A percentile compares a stretch with the other conserved stretches of the same genome.
Conservation (phyloP, 1,139 yeast species). For the Debaryomycetaceae sp. region DNA sequence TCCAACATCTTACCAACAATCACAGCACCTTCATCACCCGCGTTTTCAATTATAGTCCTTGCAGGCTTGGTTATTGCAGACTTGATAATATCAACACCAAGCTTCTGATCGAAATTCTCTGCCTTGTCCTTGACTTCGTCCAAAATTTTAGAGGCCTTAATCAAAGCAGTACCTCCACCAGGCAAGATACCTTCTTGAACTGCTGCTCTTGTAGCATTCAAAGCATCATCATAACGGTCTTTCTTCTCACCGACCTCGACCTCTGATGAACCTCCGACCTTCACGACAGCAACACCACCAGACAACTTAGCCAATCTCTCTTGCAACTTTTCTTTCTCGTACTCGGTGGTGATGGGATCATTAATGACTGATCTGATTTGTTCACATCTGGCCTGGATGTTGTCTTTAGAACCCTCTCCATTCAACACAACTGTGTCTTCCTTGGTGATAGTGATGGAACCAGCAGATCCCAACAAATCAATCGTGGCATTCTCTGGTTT, state of each 20-base stretch:
- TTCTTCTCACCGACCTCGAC: conserved; percentile 99
- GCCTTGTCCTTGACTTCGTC: conserved; percentile 65
- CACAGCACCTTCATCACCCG: conserved; percentile 98
- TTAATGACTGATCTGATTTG: conserved; percentile 85
- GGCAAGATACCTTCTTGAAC: conserved; percentile 99
- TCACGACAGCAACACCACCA: conserved; percentile 98
- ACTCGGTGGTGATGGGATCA: conserved; percentile 77
- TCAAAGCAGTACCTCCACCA: conserved; percentile 99
- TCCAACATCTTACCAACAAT: conserved; percentile 93
- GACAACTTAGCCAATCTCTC: conserved; percentile 98
- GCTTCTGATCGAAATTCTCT: conserved; percentile 93
- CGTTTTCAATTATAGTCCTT: conserved; percentile 93
- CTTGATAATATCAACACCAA: conserved; percentile 94
- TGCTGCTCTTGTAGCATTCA: conserved; percentile 99
- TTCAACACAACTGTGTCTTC: conserved; percentile 95
- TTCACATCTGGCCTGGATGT: conserved; percentile 88
- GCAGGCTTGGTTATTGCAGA: conserved; percentile 98
- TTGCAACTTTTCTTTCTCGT: conserved; percentile 96
- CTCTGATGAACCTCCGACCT: conserved; percentile 98
- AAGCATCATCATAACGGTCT: conserved; percentile 98
- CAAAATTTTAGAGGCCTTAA: conserved; percentile 86
- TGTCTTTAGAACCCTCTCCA: conserved; percentile 93
- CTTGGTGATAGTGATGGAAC: conserved; percentile 90
- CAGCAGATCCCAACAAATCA: conserved; percentile 90
- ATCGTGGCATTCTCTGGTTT: conserved; percentile 95